Conservation (phyloP, 805 yeast species). For the Spathaspora boniae region DNA sequence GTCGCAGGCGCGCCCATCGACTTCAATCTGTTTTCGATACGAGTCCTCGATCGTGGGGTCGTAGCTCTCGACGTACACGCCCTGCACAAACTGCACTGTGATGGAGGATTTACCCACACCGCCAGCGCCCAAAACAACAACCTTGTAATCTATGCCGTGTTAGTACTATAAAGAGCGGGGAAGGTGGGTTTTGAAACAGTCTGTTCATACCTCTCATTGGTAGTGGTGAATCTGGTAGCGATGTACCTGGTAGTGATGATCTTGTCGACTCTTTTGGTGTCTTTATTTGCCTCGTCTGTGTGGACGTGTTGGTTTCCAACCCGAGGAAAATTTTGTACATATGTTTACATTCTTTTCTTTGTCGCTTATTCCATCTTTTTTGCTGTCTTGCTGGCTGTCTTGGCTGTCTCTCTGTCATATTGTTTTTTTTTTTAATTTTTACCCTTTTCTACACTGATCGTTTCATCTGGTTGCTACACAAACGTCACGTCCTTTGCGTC, state of each 20-base stretch:
- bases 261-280: no score
- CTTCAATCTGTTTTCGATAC: slow-evolving; percentile 81
- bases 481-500: no score
- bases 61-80: slow-evolving; percentile 83
- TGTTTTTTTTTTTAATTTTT: no score
- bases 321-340: neutral
- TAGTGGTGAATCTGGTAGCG: no score
- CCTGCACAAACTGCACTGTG: slow-evolving; percentile 89
- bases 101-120: slow-evolving; percentile 96
- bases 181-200: no score
- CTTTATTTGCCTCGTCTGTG: neutral
- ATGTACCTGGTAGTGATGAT: no score
- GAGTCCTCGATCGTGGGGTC: slow-evolving; percentile 98
- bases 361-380: no score
- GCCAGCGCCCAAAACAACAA: slow-evolving; percentile 94
- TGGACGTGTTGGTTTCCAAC: neutral
- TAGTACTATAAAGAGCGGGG: slow-evolving; percentile 4
- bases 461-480: no score
- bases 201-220: slow-evolving; percentile 18
- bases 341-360: neutral
- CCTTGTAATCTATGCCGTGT: slow-evolving; percentile 60
- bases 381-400: no score
- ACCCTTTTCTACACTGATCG: no score
- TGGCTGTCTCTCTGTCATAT: no score
- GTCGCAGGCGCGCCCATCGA: slow-evolving; percentile 84